Evolutionary conservation across 306 rosid species (phyloP), one percentile per base, ranked within the genome.

Genomic region (Geum urbanum): DNA sequence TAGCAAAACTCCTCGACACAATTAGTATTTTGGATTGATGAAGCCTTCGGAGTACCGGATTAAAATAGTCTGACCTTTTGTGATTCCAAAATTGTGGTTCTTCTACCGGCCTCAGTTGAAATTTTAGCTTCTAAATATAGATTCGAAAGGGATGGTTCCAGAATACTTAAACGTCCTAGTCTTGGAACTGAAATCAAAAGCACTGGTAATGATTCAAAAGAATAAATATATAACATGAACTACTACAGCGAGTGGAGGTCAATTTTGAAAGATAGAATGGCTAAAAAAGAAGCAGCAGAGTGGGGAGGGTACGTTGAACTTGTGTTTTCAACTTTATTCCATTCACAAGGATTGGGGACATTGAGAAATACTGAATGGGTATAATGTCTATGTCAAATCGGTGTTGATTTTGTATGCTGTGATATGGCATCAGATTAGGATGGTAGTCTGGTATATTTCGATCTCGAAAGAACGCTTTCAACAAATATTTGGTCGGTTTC

Each of bases 401-500:
- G 40, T 47, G 37, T 13, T 20, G 61, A 58, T 71, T 51, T 41
- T 46, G 39, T 46, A 14, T 12, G 54, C 41, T 45, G 6, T 44
- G 7, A 16, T 16, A 9, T 8, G 24, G 37, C 4, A 12, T 11
- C 6, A 15, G 58, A 67, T 71, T 57, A 32, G 75, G 39, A 37
- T 48, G 67, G 37, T 6, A 18, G 37, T 32, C 37, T 32, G 37
- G 37, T 32, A 32, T 32, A 32, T 32, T 32, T 32, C 37, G 43
- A 57, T 57, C 41, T 57, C 13, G 9, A 37, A 41, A 22, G 4
- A 15, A 45, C 41, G 61, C 69, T 72, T 61, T 72, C 43, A 9
- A 61, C 37, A 39, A 50, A 62, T 61, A 62, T 61, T 62, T 40
- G 76, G 69, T 50, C 62, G 76, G 69, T 49, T 49, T 51, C n/a